phyloP scores from a whole-genome alignment of 192 early-diverging fungal genomes.

The Gigaspora rosea region DNA sequence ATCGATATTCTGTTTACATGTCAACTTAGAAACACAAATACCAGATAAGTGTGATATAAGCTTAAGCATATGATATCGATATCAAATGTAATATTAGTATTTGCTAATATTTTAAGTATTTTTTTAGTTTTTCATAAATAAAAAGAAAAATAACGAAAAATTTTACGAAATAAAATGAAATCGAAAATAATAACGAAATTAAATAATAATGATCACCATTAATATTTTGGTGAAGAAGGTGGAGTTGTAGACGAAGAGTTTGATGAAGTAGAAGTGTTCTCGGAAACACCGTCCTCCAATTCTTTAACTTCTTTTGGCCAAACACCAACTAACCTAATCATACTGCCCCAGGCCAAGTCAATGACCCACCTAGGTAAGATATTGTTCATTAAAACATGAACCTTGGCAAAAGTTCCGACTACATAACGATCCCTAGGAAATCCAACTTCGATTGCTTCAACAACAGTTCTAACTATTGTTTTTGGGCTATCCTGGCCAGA shows the following conservation, averaged over 20 bases:
- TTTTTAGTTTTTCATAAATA: too few relatives aligned
- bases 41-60: too few relatives aligned
- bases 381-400: conserved; percentile 27
- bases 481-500: conserved; percentile 4
- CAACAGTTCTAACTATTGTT: conserved; percentile 20
- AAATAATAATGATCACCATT: not conserved
- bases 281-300: conserved; percentile 26
- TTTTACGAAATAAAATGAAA: too few relatives aligned
- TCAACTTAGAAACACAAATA: too few relatives aligned
- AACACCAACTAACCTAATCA: conserved; percentile 32
- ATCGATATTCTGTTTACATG: too few relatives aligned
- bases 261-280: not conserved
- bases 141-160: too few relatives aligned
- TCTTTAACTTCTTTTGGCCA: conserved; percentile 34
- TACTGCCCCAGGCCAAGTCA: conserved; percentile 34
- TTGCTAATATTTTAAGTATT: too few relatives aligned
- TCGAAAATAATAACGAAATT: too few relatives aligned
- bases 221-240: not conserved
- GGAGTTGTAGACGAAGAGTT: not conserved
- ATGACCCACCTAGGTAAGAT: conserved; percentile 31
- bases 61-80: too few relatives aligned
- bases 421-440: conserved; percentile 34
- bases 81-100: too few relatives aligned
- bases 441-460: conserved; percentile 32
- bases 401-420: conserved; percentile 24